Evolutionary conservation across 805 yeast genomes (phyloP).

Genomic region (Metschnikowia hibisci): DNA sequence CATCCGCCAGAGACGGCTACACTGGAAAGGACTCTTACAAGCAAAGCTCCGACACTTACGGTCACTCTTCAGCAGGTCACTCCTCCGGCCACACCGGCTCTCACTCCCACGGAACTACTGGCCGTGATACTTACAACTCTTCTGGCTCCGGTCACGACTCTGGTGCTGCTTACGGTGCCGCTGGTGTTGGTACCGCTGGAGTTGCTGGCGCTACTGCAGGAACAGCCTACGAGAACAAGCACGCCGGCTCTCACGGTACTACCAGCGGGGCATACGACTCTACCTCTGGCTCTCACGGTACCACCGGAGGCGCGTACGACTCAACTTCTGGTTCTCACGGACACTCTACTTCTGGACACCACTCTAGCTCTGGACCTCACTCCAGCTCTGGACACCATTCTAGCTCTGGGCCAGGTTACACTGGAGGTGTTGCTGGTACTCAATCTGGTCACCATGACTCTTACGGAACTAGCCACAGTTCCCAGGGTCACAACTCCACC

Average conservation of each 20-base stretch:
- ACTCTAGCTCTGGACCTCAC: not conserved
- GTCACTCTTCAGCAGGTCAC: not conserved
- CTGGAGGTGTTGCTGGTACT: constrained; percentile 8
- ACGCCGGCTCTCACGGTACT: constrained; percentile 1
- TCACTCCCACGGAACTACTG: constrained; percentile 6
- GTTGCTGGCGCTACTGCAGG: constrained; percentile 14
- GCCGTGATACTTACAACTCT: constrained; percentile 7
- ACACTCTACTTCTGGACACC: no score
- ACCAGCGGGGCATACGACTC: constrained; percentile 3
- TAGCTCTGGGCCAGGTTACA: constrained; percentile 4
- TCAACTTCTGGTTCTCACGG: constrained; percentile 5
- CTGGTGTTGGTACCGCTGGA: constrained; percentile 13
- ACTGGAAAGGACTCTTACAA: constrained; percentile 18
- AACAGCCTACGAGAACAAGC: constrained; percentile 12
- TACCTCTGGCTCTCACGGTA: constrained; percentile 2
- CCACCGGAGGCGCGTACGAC: not conserved
- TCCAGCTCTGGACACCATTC: constrained; percentile 3
- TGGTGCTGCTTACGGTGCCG: constrained; percentile 14
- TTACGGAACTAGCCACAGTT: constrained; percentile 16
- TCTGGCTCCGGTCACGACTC: constrained; percentile 8
- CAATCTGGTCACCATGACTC: constrained; percentile 6
- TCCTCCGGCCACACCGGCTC: not conserved
- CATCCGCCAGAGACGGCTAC: no score
- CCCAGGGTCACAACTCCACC: not conserved
- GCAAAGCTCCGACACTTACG: constrained; percentile 8